Evolutionary conservation across 768 basidiomycete species (phyloP).

Genomic region (Butyriboletus loyo): DNA sequence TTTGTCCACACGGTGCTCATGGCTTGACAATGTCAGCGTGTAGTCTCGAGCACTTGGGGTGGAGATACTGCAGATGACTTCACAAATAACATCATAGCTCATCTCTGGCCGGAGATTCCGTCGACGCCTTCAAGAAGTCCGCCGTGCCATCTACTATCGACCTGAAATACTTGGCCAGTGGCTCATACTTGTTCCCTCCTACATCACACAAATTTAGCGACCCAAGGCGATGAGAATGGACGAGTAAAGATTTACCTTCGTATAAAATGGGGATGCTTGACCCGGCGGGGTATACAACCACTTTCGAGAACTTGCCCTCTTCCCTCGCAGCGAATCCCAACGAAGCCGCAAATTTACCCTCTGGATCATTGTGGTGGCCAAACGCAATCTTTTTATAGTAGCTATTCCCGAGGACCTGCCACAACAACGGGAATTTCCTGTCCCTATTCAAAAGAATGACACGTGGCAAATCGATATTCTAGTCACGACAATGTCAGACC

Average conservation of each 20-base stretch:
- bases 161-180: slow-evolving; percentile 70
- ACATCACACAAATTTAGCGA: neutral
- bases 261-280: slow-evolving; percentile 58
- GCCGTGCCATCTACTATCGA: slow-evolving; percentile 66
- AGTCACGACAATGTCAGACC: neutral
- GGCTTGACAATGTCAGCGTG: neutral
- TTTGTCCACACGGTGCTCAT: neutral
- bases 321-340: slow-evolving; percentile 58
- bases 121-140: slow-evolving; percentile 45
- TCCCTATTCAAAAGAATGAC: slow-evolving; percentile 73
- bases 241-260: slow-evolving; percentile 48
- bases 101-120: slow-evolving; percentile 34
- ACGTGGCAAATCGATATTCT: slow-evolving; percentile 46
- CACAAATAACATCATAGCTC: slow-evolving; percentile 23
- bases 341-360: slow-evolving; percentile 53
- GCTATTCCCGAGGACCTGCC: slow-evolving; percentile 76
- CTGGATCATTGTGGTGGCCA: slow-evolving; percentile 61
- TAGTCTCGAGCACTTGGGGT: neutral
- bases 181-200: slow-evolving; percentile 74
- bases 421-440: slow-evolving; percentile 72
- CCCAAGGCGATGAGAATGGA: neutral
- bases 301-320: slow-evolving; percentile 55
- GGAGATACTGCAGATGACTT: neutral
- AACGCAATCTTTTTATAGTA: slow-evolving; percentile 63
- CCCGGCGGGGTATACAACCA: slow-evolving; percentile 67